phyloP scores from a whole-genome alignment of 495 filamentous ascomycete genomes.

The Clavariopsis aquatica region DNA sequence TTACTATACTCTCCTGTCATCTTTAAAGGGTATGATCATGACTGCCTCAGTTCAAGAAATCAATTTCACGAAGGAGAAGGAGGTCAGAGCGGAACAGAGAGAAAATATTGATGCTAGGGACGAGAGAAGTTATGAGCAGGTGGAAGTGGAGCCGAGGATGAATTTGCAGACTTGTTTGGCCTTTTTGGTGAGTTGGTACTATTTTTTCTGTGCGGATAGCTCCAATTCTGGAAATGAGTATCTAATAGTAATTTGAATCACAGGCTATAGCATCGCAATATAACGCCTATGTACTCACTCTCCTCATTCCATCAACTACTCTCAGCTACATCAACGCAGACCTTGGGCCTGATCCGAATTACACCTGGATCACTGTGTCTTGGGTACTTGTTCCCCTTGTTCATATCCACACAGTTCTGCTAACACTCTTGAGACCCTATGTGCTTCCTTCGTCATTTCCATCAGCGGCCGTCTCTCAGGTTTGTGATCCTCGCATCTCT shows the following conservation, averaged over 20 bases:
- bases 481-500: neutral
- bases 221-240: too few relatives aligned
- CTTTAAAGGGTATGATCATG: neutral
- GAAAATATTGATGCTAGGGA: slow-evolving; percentile 10
- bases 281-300: slow-evolving; percentile 21
- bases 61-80: slow-evolving; percentile 12
- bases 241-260: too few relatives aligned
- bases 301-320: slow-evolving; percentile 15
- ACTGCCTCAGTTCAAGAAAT: neutral
- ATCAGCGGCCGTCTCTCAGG: slow-evolving; percentile 16
- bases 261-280: slow-evolving; percentile 24
- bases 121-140: slow-evolving; percentile 5
- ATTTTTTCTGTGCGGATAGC: neutral
- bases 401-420: too few relatives aligned
- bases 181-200: slow-evolving; percentile 11
- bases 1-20: neutral
- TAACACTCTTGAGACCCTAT: slow-evolving; percentile 11
- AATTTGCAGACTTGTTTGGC: slow-evolving; percentile 20
- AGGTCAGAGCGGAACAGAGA: neutral
- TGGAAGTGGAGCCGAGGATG: slow-evolving; percentile 20
- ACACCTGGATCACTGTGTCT: slow-evolving; percentile 18
- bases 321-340: slow-evolving; percentile 23
- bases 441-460: slow-evolving; percentile 20
- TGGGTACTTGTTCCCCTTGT: neutral
- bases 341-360: slow-evolving; percentile 20